Percentiles rank a stretch among this genome's conserved stretches.
phyloP scores from a whole-genome alignment of 345 rosid genomes.

The Pugionium cornutum region DNA sequence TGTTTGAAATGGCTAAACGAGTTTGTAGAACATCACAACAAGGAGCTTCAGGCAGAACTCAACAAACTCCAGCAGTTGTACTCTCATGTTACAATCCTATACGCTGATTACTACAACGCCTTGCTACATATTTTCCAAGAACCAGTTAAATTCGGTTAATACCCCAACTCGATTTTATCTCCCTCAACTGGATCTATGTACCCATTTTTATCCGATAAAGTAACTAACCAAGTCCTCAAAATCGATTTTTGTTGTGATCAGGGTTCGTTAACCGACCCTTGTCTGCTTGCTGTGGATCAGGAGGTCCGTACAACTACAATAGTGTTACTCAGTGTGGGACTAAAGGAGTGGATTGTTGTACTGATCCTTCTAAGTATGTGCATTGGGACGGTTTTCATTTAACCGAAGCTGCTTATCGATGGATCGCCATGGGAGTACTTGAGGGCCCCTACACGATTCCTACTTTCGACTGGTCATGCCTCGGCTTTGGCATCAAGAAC shows the following conservation, averaged over 20 bases:
- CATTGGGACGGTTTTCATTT: constrained; percentile 53
- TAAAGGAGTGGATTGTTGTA: constrained; percentile 31
- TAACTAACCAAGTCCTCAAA: not conserved
- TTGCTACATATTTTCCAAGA: constrained; percentile 30
- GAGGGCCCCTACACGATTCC: constrained; percentile 23
- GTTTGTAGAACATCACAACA: constrained; percentile 46
- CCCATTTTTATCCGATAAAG: not conserved
- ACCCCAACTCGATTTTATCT: not conserved
- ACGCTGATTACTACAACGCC: constrained; percentile 48
- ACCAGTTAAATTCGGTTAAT: constrained; percentile 47
- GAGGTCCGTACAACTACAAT: constrained; percentile 45
- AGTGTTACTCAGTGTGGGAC: constrained; percentile 30
- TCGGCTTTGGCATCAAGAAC: not conserved
- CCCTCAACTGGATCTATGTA: not conserved
- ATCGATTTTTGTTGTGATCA: constrained; percentile 17
- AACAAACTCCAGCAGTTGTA: constrained; percentile 28
- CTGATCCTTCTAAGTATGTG: constrained; percentile 41
- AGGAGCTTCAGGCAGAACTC: constrained; percentile 41
- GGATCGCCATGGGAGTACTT: constrained; percentile 27
- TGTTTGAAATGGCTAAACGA: constrained; percentile 53
- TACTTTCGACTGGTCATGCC: constrained; percentile 32
- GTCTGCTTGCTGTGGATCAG: constrained; percentile 49
- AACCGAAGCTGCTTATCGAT: constrained; percentile 36
- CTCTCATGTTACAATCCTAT: constrained; percentile 44
- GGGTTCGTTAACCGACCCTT: constrained; percentile 41